Conservation (phyloP, 2,329 filamentous ascomycete species). For the Calycina herbarum region DNA sequence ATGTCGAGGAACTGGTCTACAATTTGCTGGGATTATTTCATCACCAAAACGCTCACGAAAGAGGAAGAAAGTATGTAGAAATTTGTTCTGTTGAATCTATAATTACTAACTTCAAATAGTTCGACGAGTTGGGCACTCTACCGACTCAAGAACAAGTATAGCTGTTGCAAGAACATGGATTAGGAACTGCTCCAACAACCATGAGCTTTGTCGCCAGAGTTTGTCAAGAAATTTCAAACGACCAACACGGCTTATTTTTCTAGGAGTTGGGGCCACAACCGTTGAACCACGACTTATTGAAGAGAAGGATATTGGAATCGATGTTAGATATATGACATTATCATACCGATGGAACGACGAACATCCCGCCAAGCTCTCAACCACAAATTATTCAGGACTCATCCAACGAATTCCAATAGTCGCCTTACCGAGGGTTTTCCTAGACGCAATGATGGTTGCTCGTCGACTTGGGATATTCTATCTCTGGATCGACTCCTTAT, state of each 20-base stretch:
- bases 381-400: slow-evolving; percentile 14
- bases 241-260: slow-evolving; percentile 15
- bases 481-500: slow-evolving; percentile 39
- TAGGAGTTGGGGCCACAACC: slow-evolving; percentile 1
- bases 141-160: slow-evolving; percentile 14
- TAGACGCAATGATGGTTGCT: slow-evolving; percentile 34
- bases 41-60: slow-evolving; percentile 12
- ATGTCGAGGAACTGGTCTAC: neutral
- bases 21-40: slow-evolving; percentile 11
- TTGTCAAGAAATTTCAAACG: neutral
- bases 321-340: slow-evolving; percentile 29
- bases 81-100: neutral
- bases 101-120: slow-evolving; percentile 6
- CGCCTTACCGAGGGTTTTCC: slow-evolving; percentile 30
- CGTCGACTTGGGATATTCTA: slow-evolving; percentile 32
- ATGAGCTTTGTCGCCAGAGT: slow-evolving; percentile 3
- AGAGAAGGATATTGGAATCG: neutral
- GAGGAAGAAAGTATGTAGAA: slow-evolving; percentile 11
- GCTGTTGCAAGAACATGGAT: slow-evolving; percentile 16
- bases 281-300: slow-evolving; percentile 7
- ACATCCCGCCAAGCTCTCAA: slow-evolving; percentile 20
- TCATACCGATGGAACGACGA: slow-evolving; percentile 34
- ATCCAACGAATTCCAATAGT: slow-evolving; percentile 19
- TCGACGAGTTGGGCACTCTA: slow-evolving; percentile 11
- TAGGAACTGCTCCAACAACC: slow-evolving; percentile 9